phyloP scores from a whole-genome alignment of 2,329 filamentous ascomycete genomes.

The Coleophoma cylindrospora region DNA sequence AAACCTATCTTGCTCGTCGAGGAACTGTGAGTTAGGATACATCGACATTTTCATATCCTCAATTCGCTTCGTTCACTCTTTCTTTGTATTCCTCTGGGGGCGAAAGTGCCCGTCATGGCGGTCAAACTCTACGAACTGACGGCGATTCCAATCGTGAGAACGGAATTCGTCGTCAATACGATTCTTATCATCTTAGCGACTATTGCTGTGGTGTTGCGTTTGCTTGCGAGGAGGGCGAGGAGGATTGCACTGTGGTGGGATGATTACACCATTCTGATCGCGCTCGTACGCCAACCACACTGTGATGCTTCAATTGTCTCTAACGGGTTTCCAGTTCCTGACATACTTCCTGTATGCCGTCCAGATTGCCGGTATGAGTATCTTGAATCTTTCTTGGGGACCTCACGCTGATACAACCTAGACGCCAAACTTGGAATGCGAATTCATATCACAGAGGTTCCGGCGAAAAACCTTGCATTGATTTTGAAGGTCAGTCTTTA shows the following conservation, averaged over 20 bases:
- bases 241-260: slow-evolving; percentile 27
- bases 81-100: too few relatives aligned
- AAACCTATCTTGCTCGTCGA: too few relatives aligned
- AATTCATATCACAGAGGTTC: not conserved
- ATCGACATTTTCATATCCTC: too few relatives aligned
- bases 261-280: slow-evolving; percentile 31
- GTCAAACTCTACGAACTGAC: not conserved
- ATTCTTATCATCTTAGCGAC: not conserved
- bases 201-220: not conserved
- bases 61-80: too few relatives aligned
- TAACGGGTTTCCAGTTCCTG: not conserved
- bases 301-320: not conserved
- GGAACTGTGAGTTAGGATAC: too few relatives aligned
- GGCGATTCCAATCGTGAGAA: not conserved
- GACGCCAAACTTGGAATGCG: not conserved
- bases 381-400: too few relatives aligned
- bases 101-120: too few relatives aligned
- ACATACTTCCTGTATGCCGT: not conserved
- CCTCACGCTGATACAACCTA: too few relatives aligned
- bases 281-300: too few relatives aligned
- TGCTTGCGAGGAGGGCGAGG: not conserved
- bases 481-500: not conserved
- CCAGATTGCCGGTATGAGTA: not conserved
- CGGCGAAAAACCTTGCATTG: not conserved
- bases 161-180: not conserved